A percentile compares a stretch with the other conserved stretches of the same genome.
Conservation (phyloP, 192 early-diverging fungal species). For the Coemansia sp. region DNA sequence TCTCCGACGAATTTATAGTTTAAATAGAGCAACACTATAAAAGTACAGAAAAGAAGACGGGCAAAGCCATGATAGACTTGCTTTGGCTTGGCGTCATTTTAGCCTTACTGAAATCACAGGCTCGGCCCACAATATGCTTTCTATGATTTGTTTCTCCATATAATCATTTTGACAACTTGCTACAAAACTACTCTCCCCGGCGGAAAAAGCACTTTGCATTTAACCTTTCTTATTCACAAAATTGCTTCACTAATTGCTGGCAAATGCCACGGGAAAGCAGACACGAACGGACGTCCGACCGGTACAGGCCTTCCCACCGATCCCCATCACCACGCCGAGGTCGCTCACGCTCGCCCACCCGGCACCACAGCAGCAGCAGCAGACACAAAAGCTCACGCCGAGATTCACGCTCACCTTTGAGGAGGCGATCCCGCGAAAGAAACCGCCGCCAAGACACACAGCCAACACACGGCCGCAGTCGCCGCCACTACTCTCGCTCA, state of each 20-base stretch:
- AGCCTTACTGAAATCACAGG: too few species aligned
- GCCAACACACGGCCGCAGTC: neutral
- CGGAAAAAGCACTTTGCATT: too few species aligned
- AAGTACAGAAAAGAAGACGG: neutral
- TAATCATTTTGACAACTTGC: neutral
- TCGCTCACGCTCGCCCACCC: conserved; percentile 31
- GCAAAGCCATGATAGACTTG: too few species aligned
- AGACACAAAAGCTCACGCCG: conserved; percentile 1
- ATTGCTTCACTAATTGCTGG: too few species aligned
- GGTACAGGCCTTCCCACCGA: conserved; percentile 2
- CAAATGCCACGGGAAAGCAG: conserved; percentile 28
- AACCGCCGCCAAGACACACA: conserved; percentile 3
- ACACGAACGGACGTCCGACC: conserved; percentile 19
- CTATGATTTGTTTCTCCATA: too few species aligned
- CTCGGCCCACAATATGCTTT: neutral
- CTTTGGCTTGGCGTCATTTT: too few species aligned
- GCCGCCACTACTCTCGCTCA: conserved; percentile 6
- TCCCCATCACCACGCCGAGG: conserved; percentile 17
- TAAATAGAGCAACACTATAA: too few species aligned
- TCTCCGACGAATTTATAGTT: neutral
- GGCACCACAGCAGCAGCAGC: conserved; percentile 13
- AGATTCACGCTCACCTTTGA: conserved; percentile 6
- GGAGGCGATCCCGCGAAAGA: conserved; percentile 21
- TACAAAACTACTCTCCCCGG: too few species aligned
- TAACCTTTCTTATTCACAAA: too few species aligned